Conservation (phyloP, 371 early-diverging fungal species). For the Lichtheimia hyalospora region DNA sequence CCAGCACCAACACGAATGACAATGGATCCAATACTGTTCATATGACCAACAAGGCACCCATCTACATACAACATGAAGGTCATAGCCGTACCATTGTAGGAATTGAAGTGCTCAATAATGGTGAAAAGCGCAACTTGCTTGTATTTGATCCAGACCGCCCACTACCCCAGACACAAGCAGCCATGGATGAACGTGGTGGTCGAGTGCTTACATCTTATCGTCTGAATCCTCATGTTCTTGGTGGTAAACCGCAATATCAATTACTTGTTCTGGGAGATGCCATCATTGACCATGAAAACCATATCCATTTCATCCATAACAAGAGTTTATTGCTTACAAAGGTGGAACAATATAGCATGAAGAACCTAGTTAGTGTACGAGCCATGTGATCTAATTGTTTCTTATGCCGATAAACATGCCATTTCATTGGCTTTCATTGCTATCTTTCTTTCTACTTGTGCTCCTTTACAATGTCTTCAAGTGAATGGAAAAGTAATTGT, state of each 20-base stretch:
- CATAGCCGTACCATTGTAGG: slow-evolving; percentile 73
- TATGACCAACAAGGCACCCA: slow-evolving; percentile 57
- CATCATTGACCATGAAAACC: not conserved
- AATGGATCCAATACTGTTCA: slow-evolving; percentile 32
- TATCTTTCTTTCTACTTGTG: too few species aligned
- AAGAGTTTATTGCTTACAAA: slow-evolving; percentile 8
- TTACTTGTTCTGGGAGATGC: slow-evolving; percentile 30
- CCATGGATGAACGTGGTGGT: not conserved
- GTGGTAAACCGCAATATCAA: slow-evolving; percentile 40
- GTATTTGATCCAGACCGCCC: slow-evolving; percentile 66
- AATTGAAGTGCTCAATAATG: slow-evolving; percentile 45
- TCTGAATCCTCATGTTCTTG: slow-evolving; percentile 34
- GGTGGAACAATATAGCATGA: slow-evolving; percentile 9
- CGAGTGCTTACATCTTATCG: slow-evolving; percentile 15
- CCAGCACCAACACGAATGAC: slow-evolving; percentile 1
- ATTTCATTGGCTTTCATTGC: too few species aligned
- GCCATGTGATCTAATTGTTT: not conserved
- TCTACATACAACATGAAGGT: slow-evolving; percentile 76
- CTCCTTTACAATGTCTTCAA: too few species aligned
- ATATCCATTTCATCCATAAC: not conserved
- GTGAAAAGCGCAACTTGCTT: slow-evolving; percentile 45
- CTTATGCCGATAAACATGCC: too few species aligned
- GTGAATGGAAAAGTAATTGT: too few species aligned
- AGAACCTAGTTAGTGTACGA: slow-evolving; percentile 7
- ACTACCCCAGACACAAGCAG: slow-evolving; percentile 6